Evolutionary conservation across 805 yeast species (phyloP), one percentile per base, ranked within the genome.

Genomic region (Saccharomycopsis fermentans): DNA sequence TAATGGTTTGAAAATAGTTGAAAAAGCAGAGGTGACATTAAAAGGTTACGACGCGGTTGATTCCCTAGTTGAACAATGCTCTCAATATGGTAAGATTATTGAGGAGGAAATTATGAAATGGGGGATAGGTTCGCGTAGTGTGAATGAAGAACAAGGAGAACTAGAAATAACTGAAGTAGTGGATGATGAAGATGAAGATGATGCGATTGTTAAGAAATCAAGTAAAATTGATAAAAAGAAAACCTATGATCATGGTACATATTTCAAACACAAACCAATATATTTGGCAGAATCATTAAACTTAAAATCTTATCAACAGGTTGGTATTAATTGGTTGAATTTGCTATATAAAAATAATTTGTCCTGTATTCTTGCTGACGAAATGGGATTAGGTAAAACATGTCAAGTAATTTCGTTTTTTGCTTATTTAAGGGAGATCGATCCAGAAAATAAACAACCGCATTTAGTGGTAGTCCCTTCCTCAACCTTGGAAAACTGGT

Each of bases 311-410:
- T 94, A 94, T 70, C 99, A 94, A 74, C 94, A 90, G 65, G 96
- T 91, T n/a, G 99, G 99, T 52, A 73, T 94, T 56, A 94, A 94
- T 69, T 94, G 99, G 99, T 75, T 94, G 57, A 78, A 84, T 62
- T 70, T 92, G 57, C 75, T 94, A 34, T 94, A 92, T 69, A 82
- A 81, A 59, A 82, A 86, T 67, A 78, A 82, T 17, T 76, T 94
- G 58, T 90, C 97, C 6, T 91, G 99, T 73, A 94, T 94, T 58
- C 75, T 94, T 54, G 99, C 99, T 0, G 99, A 94, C 73, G 99
- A 94, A 70, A 94, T 94, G 99, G 99, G 96, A 4, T 76, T 94
- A 54, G 99, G 99, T 60, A 94, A 94, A 69, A 94, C 99, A 0
- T 87, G 96, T 69, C 98, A 94, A 72, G 96, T 94, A 35, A 92